Conservation (phyloP, 306 rosid species). For the Prunus mume region DNA sequence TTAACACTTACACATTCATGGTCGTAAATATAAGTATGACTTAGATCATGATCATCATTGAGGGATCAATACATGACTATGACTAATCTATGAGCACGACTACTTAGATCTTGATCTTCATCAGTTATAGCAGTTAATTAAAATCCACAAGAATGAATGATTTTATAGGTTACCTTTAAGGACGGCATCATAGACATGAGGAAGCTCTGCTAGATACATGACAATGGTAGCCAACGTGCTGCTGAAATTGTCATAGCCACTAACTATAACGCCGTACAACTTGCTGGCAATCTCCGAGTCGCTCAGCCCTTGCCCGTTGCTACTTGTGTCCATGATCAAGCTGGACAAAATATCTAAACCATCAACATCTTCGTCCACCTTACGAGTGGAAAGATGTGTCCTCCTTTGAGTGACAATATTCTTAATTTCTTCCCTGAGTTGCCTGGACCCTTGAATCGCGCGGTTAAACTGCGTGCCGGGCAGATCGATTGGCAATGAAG, state of each 20-base stretch:
- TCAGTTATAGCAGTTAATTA: no score
- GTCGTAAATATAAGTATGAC: no score
- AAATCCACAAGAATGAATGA: neutral
- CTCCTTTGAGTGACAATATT: constrained; percentile 5
- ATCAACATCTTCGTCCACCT: neutral
- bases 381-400: neutral
- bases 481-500: constrained; percentile 11
- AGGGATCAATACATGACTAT: no score
- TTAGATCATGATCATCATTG: no score
- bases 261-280: constrained; percentile 12
- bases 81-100: no score
- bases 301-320: neutral
- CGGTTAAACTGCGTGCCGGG: constrained; percentile 21
- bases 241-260: neutral
- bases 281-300: constrained; percentile 18
- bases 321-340: neutral
- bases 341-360: constrained; percentile 1
- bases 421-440: constrained; percentile 2
- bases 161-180: neutral
- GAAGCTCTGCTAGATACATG: constrained; percentile 15
- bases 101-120: no score
- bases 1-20: no score
- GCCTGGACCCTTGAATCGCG: neutral
- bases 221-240: constrained; percentile 2
- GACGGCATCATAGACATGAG: constrained; percentile 17